A percentile compares a stretch with the other conserved stretches of the same genome.
These are phyloP conservation scores for Entoloma clypeatum DNA, from an alignment of 1,284 basidiomycete genomes.

Conservation along the genomic window DNA sequence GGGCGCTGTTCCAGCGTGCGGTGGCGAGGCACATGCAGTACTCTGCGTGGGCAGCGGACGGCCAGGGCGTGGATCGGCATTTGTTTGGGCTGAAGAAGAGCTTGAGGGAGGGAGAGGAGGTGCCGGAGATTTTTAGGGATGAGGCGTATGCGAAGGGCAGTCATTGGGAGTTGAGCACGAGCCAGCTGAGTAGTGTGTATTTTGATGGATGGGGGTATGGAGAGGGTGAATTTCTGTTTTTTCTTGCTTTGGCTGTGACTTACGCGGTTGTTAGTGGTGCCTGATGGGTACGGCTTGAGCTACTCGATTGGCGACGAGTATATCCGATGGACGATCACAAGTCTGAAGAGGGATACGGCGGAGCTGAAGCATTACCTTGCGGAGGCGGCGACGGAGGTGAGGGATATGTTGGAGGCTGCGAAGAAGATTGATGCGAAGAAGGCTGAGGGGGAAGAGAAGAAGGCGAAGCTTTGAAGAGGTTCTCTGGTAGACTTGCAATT, in stretches of 20 bases:
- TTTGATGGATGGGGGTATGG: conserved; percentile 98
- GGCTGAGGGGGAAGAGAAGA: conserved; percentile 1
- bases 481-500: no score
- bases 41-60: conserved; percentile 88
- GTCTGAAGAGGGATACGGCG: conserved; percentile 62
- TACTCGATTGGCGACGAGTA: conserved; percentile 89
- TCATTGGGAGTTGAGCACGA: conserved; percentile 94
- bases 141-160: conserved; percentile 64
- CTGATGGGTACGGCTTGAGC: conserved; percentile 90
- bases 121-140: conserved; percentile 82
- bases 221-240: conserved; percentile 58
- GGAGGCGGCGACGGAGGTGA: conserved; percentile 77
- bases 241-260: conserved; percentile 2
- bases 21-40: conserved; percentile 85
- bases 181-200: conserved; percentile 79
- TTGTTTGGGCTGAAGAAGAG: conserved; percentile 91
- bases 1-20: conserved; percentile 74
- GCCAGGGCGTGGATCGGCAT: conserved; percentile 94
- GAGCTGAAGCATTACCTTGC: conserved; percentile 70
- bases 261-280: conserved; percentile 57
- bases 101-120: conserved; percentile 69
- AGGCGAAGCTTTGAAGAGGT: conserved; percentile 17
- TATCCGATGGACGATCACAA: conserved; percentile 93
- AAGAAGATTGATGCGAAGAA: conserved; percentile 22
- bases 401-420: conserved; percentile 71